phyloP scores from a whole-genome alignment of 306 rosid genomes.

The Lagenaria siceraria region DNA sequence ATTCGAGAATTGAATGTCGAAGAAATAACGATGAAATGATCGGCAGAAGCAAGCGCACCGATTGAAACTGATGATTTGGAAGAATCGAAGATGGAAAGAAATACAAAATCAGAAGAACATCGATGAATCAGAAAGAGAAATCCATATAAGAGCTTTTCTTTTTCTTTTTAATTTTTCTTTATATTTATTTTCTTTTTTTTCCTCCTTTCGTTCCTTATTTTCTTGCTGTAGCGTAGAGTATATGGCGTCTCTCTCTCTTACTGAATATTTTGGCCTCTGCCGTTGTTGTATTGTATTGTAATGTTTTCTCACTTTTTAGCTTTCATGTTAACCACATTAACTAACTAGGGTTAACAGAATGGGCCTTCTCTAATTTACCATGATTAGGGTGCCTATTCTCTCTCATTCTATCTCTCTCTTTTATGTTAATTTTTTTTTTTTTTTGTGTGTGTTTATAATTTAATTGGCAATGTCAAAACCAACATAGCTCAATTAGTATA shows the following conservation, averaged over 20 bases:
- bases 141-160: neutral
- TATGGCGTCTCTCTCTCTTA: neutral
- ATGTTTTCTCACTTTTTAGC: neutral
- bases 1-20: conserved; percentile 12
- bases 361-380: conserved; percentile 4
- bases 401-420: neutral
- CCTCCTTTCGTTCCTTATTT: neutral
- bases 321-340: neutral
- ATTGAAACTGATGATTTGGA: conserved; percentile 20
- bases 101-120: conserved; percentile 34
- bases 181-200: neutral
- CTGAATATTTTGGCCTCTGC: neutral
- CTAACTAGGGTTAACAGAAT: conserved; percentile 22
- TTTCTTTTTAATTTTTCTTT: neutral
- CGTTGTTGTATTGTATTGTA: neutral
- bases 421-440: no score
- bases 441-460: no score
- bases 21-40: conserved; percentile 17
- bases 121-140: conserved; percentile 1
- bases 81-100: conserved; percentile 28
- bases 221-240: neutral
- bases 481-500: no score
- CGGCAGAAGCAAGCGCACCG: conserved; percentile 29
- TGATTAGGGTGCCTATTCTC: conserved; percentile 6
- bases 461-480: no score